Evolutionary conservation across 306 rosid genomes (phyloP).

Genomic region (Vicia sativa): DNA sequence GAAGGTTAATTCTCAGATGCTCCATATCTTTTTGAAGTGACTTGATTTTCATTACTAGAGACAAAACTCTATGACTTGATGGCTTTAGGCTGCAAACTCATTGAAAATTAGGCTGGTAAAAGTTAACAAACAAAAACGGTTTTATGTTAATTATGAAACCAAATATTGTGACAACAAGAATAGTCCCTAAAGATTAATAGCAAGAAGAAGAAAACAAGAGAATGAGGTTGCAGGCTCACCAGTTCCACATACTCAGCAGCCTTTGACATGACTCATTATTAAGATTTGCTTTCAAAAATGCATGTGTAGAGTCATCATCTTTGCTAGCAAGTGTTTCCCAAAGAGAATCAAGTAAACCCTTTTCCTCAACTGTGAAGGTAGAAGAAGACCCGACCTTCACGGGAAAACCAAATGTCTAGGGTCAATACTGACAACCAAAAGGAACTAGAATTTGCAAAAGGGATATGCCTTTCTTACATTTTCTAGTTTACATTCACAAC

Average conservation of each 20-base stretch:
- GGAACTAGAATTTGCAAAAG: conserved; percentile 27
- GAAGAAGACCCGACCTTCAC: conserved; percentile 61
- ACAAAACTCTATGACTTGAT: conserved; percentile 58
- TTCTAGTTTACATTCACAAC: neutral
- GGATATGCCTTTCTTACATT: neutral
- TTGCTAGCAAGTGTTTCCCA: conserved; percentile 50
- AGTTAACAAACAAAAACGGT: conserved; percentile 8
- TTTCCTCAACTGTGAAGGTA: conserved; percentile 49
- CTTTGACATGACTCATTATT: conserved; percentile 59
- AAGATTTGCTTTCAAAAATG: conserved; percentile 64
- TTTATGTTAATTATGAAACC: neutral
- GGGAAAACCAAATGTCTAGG: conserved; percentile 19
- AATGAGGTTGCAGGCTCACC: conserved; percentile 50
- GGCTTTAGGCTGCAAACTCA: conserved; percentile 68
- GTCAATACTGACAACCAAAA: conserved; percentile 30
- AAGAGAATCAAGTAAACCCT: conserved; percentile 65
- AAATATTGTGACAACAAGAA: conserved; percentile 12
- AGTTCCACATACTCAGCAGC: conserved; percentile 69
- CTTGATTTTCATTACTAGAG: conserved; percentile 67
- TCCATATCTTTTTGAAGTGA: conserved; percentile 78
- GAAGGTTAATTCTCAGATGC: conserved; percentile 72
- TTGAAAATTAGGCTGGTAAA: conserved; percentile 9
- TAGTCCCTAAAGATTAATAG: conserved; percentile 13
- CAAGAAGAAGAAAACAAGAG: neutral
- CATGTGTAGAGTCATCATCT: conserved; percentile 53